A percentile compares a stretch with the other conserved stretches of the same genome.
Conservation (phyloP, 805 yeast species). For the Cyberlindnera mississippiensis region DNA sequence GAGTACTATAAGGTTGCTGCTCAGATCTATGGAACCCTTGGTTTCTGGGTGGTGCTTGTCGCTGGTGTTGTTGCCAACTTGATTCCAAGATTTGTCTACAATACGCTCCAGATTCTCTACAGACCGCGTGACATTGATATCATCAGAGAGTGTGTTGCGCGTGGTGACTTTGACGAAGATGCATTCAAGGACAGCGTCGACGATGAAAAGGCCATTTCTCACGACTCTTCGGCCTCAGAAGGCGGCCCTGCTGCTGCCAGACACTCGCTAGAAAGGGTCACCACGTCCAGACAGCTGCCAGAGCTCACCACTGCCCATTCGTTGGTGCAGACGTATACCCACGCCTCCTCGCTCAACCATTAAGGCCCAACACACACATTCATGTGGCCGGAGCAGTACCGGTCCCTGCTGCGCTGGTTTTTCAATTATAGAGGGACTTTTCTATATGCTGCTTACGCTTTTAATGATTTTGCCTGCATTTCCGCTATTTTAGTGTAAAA, state of each 20-base stretch:
- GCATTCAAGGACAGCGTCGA: neutral
- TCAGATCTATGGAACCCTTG: slow-evolving; percentile 54
- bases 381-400: too few relatives aligned
- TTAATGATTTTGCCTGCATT: too few relatives aligned
- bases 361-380: slow-evolving; percentile 6
- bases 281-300: slow-evolving; percentile 16
- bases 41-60: slow-evolving; percentile 63
- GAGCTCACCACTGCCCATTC: slow-evolving; percentile 17
- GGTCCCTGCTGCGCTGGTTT: too few relatives aligned
- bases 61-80: slow-evolving; percentile 59
- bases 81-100: slow-evolving; percentile 58
- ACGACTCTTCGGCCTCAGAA: slow-evolving; percentile 8
- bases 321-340: slow-evolving; percentile 15
- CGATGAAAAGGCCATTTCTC: slow-evolving; percentile 14
- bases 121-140: slow-evolving; percentile 69
- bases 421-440: too few relatives aligned
- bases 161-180: slow-evolving; percentile 48
- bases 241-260: neutral
- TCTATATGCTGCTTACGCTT: too few relatives aligned
- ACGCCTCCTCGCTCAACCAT: slow-evolving; percentile 14
- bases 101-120: slow-evolving; percentile 48
- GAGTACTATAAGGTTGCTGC: slow-evolving; percentile 67
- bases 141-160: slow-evolving; percentile 64
- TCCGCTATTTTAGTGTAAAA: too few relatives aligned
- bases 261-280: slow-evolving; percentile 16